Evolutionary conservation across 2,329 filamentous ascomycete species (phyloP), one percentile per base, ranked within the genome.

Genomic region (Tolypocladium tundrense): DNA sequence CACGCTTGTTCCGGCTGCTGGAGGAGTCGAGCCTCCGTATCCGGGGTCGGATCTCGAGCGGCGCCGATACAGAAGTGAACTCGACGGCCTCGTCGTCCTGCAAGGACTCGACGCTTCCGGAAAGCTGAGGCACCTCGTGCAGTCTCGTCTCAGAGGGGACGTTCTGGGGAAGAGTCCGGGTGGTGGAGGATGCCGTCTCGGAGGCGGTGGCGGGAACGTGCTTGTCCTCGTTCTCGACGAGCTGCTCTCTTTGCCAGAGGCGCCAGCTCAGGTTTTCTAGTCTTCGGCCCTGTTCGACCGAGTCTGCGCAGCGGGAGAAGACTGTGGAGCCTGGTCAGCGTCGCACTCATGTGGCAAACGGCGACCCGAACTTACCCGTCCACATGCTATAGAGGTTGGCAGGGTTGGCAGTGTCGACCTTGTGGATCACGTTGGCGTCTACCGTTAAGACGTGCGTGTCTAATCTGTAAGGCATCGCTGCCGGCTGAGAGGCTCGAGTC

Each of bases 311-410:
- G 75, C 91, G 90, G 55, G 91, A 93, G 71, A 97, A 97, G 60
- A 97, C 91, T 94, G 69, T 48, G 24, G 39, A 24, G 41, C 55
- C 57, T 60, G 58, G 70, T 77, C 65, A 76, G 72, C 64, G 61
- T 64, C 55, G 57, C 48, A 50, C 53, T 58, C 31, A 45, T 16
- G 52, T 11, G 33, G 50, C 52, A 16, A 16, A 33, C 11, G 37
- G 58, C n/a, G 31, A n/a, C n/a, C 16, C 48, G 31, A 19, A 81
- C 89, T 83, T 76, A 96, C 91, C 90, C 72, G 91, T 93, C 91
- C 92, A 96, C 84, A 97, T 95, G 78, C 90, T 92, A 76, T 94
- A 95, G 55, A 97, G 84, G 70, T 92, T 95, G 75, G 96, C 90
- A 35, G 90, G 87, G 72, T 96, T 96, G 65, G 88, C 83, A 1